Evolutionary conservation across 257 asterid genomes (phyloP).

Genomic region (Nicotiana benthamiana): DNA sequence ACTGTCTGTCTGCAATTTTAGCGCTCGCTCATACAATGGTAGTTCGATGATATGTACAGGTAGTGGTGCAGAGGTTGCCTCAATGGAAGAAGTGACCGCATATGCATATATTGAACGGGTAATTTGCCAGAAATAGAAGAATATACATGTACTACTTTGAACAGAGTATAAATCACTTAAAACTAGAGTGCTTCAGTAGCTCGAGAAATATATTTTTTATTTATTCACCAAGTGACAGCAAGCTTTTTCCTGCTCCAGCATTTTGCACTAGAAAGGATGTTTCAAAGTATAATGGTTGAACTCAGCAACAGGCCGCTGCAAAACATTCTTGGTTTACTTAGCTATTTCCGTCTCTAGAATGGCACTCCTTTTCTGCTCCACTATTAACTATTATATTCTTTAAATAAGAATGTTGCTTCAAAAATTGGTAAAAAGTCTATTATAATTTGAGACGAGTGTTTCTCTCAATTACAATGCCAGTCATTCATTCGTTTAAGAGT

Average conservation of each 20-base stretch:
- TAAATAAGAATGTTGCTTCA: too few relatives aligned
- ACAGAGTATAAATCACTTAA: neutral
- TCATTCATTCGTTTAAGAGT: too few relatives aligned
- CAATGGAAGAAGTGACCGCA: slow-evolving; percentile 59
- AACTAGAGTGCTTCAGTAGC: neutral
- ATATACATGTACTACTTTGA: neutral
- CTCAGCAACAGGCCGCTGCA: neutral
- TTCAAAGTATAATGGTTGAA: neutral
- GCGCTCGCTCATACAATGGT: neutral
- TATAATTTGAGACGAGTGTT: too few relatives aligned
- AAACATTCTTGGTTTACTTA: neutral
- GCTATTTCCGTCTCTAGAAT: too few relatives aligned
- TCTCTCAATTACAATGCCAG: too few relatives aligned
- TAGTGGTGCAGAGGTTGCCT: slow-evolving; percentile 75
- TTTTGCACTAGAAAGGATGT: neutral
- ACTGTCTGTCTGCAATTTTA: neutral
- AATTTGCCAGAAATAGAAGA: neutral
- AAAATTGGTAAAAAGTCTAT: too few relatives aligned
- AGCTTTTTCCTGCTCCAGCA: neutral
- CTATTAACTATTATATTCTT: too few relatives aligned
- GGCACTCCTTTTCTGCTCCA: too few relatives aligned
- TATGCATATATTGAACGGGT: neutral
- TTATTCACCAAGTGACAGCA: neutral
- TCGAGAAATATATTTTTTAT: neutral
- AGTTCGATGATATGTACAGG: slow-evolving; percentile 26